These are phyloP conservation scores for Colletotrichum sp. DNA, from an alignment of 2,329 filamentous ascomycete species.

Conservation along the genomic window DNA sequence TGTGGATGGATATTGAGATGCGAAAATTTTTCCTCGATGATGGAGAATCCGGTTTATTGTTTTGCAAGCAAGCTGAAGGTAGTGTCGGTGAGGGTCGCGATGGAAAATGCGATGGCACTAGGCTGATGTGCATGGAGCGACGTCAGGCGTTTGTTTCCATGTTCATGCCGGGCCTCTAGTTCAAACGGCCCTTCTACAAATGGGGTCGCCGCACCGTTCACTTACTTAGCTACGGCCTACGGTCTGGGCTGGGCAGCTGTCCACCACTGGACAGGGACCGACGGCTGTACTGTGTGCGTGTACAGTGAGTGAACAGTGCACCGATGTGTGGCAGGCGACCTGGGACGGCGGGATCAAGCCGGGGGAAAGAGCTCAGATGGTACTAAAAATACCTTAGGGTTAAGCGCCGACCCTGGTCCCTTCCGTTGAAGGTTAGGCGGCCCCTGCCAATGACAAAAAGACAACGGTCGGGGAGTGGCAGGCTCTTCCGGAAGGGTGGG, in stretches of 20 bases:
- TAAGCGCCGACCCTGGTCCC: slow-evolving; percentile 16
- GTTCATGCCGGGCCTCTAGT: background rate
- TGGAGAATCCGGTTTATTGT: background rate
- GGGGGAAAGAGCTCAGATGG: background rate
- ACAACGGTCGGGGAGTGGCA: background rate
- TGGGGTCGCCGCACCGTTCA: slow-evolving; percentile 13
- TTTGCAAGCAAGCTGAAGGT: background rate
- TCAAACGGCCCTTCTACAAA: slow-evolving; percentile 17
- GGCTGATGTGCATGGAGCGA: background rate
- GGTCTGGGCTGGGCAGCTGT: background rate
- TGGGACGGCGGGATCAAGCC: background rate
- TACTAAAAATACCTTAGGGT: slow-evolving; percentile 18
- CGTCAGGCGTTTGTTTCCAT: background rate
- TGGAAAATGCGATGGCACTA: background rate
- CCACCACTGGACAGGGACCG: background rate
- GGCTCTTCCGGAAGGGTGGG: background rate
- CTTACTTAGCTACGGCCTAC: background rate
- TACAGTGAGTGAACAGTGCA: background rate
- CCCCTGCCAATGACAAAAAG: background rate
- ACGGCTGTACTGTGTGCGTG: background rate
- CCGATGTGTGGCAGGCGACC: background rate
- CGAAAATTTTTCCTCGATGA: background rate
- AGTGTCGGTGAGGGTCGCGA: background rate
- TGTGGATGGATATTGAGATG: background rate
- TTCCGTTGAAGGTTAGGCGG: background rate